Evolutionary conservation across 805 yeast genomes (phyloP).

Genomic region (Ogataea corticis): DNA sequence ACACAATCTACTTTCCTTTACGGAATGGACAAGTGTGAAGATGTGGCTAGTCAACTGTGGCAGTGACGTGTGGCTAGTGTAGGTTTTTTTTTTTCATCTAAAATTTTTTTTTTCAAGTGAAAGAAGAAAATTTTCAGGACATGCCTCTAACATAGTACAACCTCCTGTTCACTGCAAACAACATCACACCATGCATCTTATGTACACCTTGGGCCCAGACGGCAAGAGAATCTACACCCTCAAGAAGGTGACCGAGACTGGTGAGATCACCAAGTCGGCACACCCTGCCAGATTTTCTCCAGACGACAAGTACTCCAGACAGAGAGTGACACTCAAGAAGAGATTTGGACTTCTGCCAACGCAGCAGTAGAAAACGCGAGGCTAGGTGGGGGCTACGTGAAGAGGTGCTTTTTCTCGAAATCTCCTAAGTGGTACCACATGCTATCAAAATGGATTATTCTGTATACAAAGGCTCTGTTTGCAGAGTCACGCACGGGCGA

Average conservation of each 20-base stretch:
- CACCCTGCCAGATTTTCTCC: slow-evolving; percentile 99
- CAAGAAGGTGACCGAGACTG: slow-evolving; percentile 73
- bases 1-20: too few relatives aligned
- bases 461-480: neutral
- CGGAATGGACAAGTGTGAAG: neutral
- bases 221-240: slow-evolving; percentile 96
- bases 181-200: slow-evolving; percentile 76
- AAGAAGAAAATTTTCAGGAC: slow-evolving; percentile 2
- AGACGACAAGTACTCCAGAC: slow-evolving; percentile 98
- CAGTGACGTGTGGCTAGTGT: slow-evolving; percentile 4
- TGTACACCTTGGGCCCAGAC: slow-evolving; percentile 93
- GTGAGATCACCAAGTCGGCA: slow-evolving; percentile 97
- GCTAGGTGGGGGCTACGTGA: too few relatives aligned
- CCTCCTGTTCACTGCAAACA: too few relatives aligned
- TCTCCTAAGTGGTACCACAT: too few relatives aligned
- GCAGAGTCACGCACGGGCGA: slow-evolving; percentile 7
- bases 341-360: slow-evolving; percentile 88
- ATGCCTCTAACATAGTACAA: neutral
- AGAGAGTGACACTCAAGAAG: slow-evolving; percentile 96
- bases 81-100: neutral
- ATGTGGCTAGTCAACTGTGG: too few relatives aligned
- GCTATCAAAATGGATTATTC: neutral
- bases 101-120: neutral
- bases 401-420: too few relatives aligned
- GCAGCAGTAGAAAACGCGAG: slow-evolving; percentile 50